A percentile compares a stretch with the other conserved stretches of the same genome.
Evolutionary conservation across 1,139 yeast species (phyloP).

Genomic region (Magnusiomyces ingens): DNA sequence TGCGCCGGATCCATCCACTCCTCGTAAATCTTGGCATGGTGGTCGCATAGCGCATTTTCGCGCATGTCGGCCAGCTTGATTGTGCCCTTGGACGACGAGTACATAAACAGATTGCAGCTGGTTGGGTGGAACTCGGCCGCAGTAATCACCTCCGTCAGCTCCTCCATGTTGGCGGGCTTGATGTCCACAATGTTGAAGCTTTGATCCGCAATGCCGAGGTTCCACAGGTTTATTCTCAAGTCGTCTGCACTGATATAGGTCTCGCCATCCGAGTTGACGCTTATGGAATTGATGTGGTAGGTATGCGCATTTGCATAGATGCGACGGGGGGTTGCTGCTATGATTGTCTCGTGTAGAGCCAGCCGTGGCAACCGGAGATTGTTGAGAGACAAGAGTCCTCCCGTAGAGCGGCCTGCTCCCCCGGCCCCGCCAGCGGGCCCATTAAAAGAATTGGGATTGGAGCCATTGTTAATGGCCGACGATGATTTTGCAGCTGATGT

Average conservation of each 20-base stretch:
- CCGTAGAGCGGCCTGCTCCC: too few relatives aligned
- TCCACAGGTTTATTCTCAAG: slow-evolving; percentile 93
- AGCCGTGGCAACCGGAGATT: slow-evolving; percentile 73
- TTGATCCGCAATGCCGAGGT: slow-evolving; percentile 88
- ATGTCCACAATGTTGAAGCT: slow-evolving; percentile 93
- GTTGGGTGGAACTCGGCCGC: slow-evolving; percentile 94
- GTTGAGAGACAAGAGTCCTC: slow-evolving; percentile 24
- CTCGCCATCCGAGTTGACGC: slow-evolving; percentile 92
- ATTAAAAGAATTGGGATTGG: too few relatives aligned
- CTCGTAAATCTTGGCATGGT: slow-evolving; percentile 80
- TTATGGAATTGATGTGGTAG: slow-evolving; percentile 92
- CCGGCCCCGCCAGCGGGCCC: too few relatives aligned
- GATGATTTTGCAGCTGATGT: neutral
- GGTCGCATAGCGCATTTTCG: slow-evolving; percentile 87
- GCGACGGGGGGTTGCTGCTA: slow-evolving; percentile 90
- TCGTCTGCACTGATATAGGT: slow-evolving; percentile 93
- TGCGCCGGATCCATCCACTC: slow-evolving; percentile 89
- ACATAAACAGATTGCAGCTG: slow-evolving; percentile 91
- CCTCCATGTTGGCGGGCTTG: slow-evolving; percentile 98
- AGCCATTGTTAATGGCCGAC: too few relatives aligned
- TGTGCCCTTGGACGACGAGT: slow-evolving; percentile 94
- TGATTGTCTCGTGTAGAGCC: slow-evolving; percentile 87
- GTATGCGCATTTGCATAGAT: slow-evolving; percentile 96
- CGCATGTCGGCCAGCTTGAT: slow-evolving; percentile 96
- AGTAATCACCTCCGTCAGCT: slow-evolving; percentile 96